Evolutionary conservation across 805 yeast genomes (phyloP).

Genomic region (Barnettozyma populi): DNA sequence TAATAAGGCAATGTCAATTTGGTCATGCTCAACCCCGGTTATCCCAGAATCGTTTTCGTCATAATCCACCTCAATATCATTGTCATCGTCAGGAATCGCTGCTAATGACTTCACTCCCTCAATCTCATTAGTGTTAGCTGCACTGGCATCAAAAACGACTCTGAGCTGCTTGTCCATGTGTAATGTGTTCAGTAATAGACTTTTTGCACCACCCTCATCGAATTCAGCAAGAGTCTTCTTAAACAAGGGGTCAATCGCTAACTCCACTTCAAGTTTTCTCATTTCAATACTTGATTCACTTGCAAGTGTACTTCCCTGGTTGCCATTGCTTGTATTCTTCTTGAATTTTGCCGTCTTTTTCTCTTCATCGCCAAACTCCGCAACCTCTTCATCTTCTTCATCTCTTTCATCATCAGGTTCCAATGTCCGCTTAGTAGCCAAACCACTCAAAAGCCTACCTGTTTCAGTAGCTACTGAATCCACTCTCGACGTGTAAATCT

Average conservation of each 20-base stretch:
- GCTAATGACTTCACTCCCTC: background rate
- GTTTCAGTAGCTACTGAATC: constrained; percentile 91
- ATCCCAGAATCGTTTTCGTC: constrained; percentile 24
- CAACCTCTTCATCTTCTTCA: constrained; percentile 18
- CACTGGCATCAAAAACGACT: constrained; percentile 61
- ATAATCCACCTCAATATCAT: constrained; percentile 24
- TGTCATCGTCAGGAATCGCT: constrained; percentile 3
- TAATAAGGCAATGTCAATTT: constrained; percentile 26
- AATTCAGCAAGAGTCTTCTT: constrained; percentile 71
- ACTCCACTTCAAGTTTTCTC: constrained; percentile 56
- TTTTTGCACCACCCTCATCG: constrained; percentile 80
- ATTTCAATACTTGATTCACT: constrained; percentile 43
- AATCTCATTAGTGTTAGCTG: constrained; percentile 20
- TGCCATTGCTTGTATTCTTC: constrained; percentile 22
- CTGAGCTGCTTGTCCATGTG: constrained; percentile 46
- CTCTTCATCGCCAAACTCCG: background rate
- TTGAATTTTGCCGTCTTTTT: constrained; percentile 25
- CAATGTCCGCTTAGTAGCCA: constrained; percentile 40
- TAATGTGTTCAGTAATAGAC: constrained; percentile 58
- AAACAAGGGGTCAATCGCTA: constrained; percentile 68
- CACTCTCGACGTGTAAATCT: constrained; percentile 86
- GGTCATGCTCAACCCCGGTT: constrained; percentile 18
- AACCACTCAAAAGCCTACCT: constrained; percentile 54
- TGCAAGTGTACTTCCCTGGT: constrained; percentile 39
- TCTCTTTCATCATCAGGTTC: constrained; percentile 19